A percentile compares a stretch with the other conserved stretches of the same genome.
Evolutionary conservation across 371 early-diverging fungal genomes (phyloP).

Genomic region (Capillidium rhysosporum): DNA sequence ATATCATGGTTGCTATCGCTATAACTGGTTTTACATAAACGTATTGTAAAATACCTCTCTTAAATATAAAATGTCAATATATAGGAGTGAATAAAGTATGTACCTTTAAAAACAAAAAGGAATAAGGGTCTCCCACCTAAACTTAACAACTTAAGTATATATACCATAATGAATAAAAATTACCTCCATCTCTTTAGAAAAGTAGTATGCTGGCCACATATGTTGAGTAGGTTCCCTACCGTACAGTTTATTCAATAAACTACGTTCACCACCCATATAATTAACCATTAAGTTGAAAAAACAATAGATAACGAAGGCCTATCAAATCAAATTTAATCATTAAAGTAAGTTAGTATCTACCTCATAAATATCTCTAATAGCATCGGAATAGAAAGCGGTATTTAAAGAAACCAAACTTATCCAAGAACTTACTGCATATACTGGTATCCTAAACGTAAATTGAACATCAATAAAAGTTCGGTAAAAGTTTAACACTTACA

Average conservation of each 20-base stretch:
- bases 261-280: slow-evolving; percentile 85
- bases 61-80: no score
- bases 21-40: slow-evolving; percentile 75
- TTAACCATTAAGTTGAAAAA: slow-evolving; percentile 78
- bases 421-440: slow-evolving; percentile 76
- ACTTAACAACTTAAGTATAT: background rate
- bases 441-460: slow-evolving; percentile 47
- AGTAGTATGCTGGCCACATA: slow-evolving; percentile 62
- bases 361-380: slow-evolving; percentile 86
- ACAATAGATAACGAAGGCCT: slow-evolving; percentile 89
- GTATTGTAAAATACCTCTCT: slow-evolving; percentile 80
- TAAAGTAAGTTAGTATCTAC: slow-evolving; percentile 12
- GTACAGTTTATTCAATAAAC: slow-evolving; percentile 52
- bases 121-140: slow-evolving; percentile 69
- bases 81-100: no score
- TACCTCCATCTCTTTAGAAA: slow-evolving; percentile 56
- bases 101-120: slow-evolving; percentile 58
- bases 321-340: background rate
- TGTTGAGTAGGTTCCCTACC: slow-evolving; percentile 55
- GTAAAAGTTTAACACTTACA: slow-evolving; percentile 26
- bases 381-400: slow-evolving; percentile 72
- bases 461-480: background rate
- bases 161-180: background rate
- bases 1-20: slow-evolving; percentile 54
- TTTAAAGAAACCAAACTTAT: slow-evolving; percentile 49